These are phyloP conservation scores for Sclerotinia glacialis DNA, from an alignment of 2,329 filamentous ascomycete species.

Conservation along the genomic window DNA sequence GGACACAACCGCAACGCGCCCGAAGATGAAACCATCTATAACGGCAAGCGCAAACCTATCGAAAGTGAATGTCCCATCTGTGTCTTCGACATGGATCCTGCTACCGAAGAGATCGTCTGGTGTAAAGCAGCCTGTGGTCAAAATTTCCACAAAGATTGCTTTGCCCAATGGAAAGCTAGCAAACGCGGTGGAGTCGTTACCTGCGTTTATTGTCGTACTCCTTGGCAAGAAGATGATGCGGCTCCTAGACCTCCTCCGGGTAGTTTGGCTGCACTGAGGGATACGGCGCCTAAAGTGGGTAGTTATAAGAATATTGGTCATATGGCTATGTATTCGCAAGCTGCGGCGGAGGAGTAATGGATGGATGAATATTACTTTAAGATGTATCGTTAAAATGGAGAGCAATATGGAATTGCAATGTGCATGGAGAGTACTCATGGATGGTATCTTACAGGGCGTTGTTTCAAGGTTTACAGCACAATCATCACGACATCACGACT, in stretches of 20 bases:
- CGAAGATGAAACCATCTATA: conserved; percentile 23
- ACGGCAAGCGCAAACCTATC: conserved; percentile 28
- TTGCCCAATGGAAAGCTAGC: conserved; percentile 52
- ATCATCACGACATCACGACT: background rate
- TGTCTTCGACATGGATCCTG: conserved; percentile 33
- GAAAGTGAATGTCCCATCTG: conserved; percentile 30
- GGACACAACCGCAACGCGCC: conserved; percentile 16
- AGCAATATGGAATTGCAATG: background rate
- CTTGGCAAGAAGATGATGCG: conserved; percentile 48
- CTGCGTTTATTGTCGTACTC: conserved; percentile 59
- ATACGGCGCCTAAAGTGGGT: conserved; percentile 26
- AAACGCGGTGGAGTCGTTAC: conserved; percentile 47
- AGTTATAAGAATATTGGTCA: conserved; percentile 28
- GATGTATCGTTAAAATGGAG: background rate
- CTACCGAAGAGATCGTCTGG: conserved; percentile 49
- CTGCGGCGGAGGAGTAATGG: background rate
- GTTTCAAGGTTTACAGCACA: background rate
- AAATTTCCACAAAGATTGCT: conserved; percentile 54
- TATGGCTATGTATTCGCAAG: conserved; percentile 24
- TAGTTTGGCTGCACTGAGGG: conserved; percentile 25
- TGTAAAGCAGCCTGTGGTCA: conserved; percentile 56
- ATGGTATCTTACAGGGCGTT: background rate
- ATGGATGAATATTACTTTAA: background rate
- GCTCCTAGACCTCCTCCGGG: conserved; percentile 6
- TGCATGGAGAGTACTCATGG: background rate